phyloP scores from a whole-genome alignment of 257 asterid species.

The Scutellaria baicalensis region DNA sequence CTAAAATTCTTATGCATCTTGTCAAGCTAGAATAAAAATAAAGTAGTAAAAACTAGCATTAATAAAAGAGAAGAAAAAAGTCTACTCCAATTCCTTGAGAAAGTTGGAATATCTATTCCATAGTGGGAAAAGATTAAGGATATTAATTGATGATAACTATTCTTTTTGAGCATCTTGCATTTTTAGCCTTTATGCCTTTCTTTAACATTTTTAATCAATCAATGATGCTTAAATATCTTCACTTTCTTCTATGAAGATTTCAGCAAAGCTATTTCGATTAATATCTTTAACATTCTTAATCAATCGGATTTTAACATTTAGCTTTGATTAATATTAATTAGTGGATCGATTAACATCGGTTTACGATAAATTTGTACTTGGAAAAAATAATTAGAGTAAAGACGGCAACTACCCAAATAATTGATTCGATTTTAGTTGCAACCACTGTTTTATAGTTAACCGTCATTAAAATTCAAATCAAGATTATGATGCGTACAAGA shows the following conservation, averaged over 20 bases:
- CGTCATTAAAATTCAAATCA: slow-evolving; percentile 9
- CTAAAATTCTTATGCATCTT: too few species aligned
- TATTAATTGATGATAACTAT: slow-evolving; percentile 14
- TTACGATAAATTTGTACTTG: too few species aligned
- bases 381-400: background rate
- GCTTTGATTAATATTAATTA: slow-evolving; percentile 1
- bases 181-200: slow-evolving; percentile 15
- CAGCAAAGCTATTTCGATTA: background rate
- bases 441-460: slow-evolving; percentile 15
- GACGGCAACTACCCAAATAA: slow-evolving; percentile 11
- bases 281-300: slow-evolving; percentile 1
- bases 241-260: slow-evolving; percentile 31
- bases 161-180: slow-evolving; percentile 19
- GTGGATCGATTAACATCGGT: too few species aligned
- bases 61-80: background rate
- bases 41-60: too few species aligned
- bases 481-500: slow-evolving; percentile 28
- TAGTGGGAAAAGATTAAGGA: slow-evolving; percentile 18
- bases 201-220: slow-evolving; percentile 12
- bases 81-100: slow-evolving; percentile 4
- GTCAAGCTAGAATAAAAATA: too few species aligned
- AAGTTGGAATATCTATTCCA: slow-evolving; percentile 13
- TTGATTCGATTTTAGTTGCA: slow-evolving; percentile 20
- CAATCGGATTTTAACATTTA: slow-evolving; percentile 2
- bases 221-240: slow-evolving; percentile 30